A percentile compares a stretch with the other conserved stretches of the same genome.
phyloP scores from a whole-genome alignment of 805 yeast genomes.

The Suhomyces vadensis region DNA sequence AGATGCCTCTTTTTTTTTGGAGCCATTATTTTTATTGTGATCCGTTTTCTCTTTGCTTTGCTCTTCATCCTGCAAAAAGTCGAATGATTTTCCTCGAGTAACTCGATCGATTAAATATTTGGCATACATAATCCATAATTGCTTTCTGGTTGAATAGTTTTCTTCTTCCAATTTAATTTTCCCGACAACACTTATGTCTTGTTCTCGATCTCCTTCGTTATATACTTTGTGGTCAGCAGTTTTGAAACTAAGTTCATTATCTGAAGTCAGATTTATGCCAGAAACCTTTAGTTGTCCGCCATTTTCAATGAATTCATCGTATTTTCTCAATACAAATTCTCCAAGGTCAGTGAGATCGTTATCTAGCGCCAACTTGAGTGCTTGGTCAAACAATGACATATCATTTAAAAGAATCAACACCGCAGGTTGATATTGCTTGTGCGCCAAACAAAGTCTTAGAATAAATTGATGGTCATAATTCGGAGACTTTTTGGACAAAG shows the following conservation, averaged over 20 bases:
- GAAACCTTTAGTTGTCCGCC: constrained; percentile 12
- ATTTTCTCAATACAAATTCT: constrained; percentile 35
- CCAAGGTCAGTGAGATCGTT: constrained; percentile 58
- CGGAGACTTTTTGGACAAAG: constrained; percentile 11
- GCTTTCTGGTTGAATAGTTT: constrained; percentile 52
- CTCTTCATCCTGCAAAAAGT: constrained; percentile 7
- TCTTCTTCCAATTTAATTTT: constrained; percentile 37
- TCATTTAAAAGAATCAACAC: constrained; percentile 67
- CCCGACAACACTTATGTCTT: constrained; percentile 35
- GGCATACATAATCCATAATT: constrained; percentile 72
- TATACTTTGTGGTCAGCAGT: not conserved
- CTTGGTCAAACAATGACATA: constrained; percentile 73
- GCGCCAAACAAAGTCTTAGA: constrained; percentile 66
- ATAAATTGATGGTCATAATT: constrained; percentile 71
- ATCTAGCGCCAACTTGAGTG: constrained; percentile 70
- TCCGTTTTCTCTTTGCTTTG: not conserved
- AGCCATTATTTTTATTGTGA: constrained; percentile 2
- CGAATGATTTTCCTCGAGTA: constrained; percentile 15
- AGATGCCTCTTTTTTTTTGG: not conserved
- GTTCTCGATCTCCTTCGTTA: constrained; percentile 31
- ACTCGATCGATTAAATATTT: constrained; percentile 44
- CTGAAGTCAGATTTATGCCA: not conserved
- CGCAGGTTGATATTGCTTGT: constrained; percentile 62
- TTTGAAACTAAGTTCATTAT: constrained; percentile 5
- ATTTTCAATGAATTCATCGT: constrained; percentile 24